phyloP scores from a whole-genome alignment of 805 yeast species.

The Kodamaea jinghongensis region DNA sequence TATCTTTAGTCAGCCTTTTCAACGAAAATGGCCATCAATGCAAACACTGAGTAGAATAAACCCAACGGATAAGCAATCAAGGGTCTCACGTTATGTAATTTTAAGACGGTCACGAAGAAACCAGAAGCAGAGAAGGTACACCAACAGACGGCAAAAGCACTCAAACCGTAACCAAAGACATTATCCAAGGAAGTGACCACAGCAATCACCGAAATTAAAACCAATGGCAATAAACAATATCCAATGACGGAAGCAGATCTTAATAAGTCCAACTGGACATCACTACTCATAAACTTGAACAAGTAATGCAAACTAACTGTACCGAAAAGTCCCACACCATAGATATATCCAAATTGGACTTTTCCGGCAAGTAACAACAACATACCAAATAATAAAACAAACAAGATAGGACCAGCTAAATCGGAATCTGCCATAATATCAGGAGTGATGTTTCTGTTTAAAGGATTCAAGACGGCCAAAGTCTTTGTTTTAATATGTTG shows the following conservation, averaged over 20 bases:
- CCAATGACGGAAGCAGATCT: constrained; percentile 92
- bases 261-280: constrained; percentile 50
- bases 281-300: constrained; percentile 82
- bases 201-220: constrained; percentile 68
- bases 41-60: constrained; percentile 90
- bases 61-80: constrained; percentile 91
- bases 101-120: constrained; percentile 81
- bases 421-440: constrained; percentile 86
- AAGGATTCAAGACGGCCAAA: constrained; percentile 78
- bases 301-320: constrained; percentile 78
- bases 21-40: constrained; percentile 90
- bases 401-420: constrained; percentile 90
- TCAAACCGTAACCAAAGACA: constrained; percentile 64
- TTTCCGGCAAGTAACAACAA: constrained; percentile 83
- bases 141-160: constrained; percentile 75
- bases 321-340: constrained; percentile 93
- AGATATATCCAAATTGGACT: constrained; percentile 93
- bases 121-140: constrained; percentile 93
- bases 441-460: constrained; percentile 55
- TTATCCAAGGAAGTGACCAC: constrained; percentile 70
- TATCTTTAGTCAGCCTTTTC: constrained; percentile 24
- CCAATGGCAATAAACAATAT: constrained; percentile 88
- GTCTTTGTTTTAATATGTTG: constrained; percentile 84
- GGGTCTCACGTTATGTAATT: constrained; percentile 79
- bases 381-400: constrained; percentile 83